Conservation (phyloP, 495 filamentous ascomycete species). For the Trichocladium antarcticum region DNA sequence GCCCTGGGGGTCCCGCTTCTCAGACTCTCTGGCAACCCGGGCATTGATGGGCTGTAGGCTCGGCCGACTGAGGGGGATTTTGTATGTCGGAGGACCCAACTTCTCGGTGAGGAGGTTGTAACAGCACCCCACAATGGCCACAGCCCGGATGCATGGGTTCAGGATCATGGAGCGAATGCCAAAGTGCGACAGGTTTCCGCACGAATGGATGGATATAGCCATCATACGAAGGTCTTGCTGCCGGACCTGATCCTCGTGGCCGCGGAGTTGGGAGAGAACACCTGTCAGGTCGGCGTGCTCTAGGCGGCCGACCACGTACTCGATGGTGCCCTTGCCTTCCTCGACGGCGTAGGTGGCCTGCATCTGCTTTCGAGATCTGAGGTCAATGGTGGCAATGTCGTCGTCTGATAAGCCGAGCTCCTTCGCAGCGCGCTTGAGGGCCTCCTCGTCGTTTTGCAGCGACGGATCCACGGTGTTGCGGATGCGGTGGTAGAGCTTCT, state of each 20-base stretch:
- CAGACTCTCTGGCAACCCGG: slow-evolving; percentile 38
- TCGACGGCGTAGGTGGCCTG: slow-evolving; percentile 36
- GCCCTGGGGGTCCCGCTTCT: slow-evolving; percentile 67
- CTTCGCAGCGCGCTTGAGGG: slow-evolving; percentile 30
- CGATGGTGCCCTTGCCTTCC: slow-evolving; percentile 54
- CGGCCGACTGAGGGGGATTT: slow-evolving; percentile 54
- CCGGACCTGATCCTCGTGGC: slow-evolving; percentile 21
- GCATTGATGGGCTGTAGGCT: slow-evolving; percentile 50
- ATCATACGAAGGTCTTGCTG: slow-evolving; percentile 48
- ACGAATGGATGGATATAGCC: slow-evolving; percentile 91
- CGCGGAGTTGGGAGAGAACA: slow-evolving; percentile 37
- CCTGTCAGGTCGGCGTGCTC: slow-evolving; percentile 49
- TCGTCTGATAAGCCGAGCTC: slow-evolving; percentile 25
- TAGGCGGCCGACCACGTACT: slow-evolving; percentile 51
- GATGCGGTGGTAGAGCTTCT: slow-evolving; percentile 54
- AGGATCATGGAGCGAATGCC: slow-evolving; percentile 73
- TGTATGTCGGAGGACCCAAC: slow-evolving; percentile 74
- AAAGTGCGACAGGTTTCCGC: slow-evolving; percentile 93
- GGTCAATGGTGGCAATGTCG: slow-evolving; percentile 31
- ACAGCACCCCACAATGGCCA: slow-evolving; percentile 94
- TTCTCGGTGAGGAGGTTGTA: slow-evolving; percentile 93
- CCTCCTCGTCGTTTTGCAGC: slow-evolving; percentile 30
- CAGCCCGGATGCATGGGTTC: slow-evolving; percentile 72
- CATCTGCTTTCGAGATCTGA: slow-evolving; percentile 37
- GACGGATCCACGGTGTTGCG: slow-evolving; percentile 31